Conservation (phyloP, 306 rosid species). For the Medicago arabica region DNA sequence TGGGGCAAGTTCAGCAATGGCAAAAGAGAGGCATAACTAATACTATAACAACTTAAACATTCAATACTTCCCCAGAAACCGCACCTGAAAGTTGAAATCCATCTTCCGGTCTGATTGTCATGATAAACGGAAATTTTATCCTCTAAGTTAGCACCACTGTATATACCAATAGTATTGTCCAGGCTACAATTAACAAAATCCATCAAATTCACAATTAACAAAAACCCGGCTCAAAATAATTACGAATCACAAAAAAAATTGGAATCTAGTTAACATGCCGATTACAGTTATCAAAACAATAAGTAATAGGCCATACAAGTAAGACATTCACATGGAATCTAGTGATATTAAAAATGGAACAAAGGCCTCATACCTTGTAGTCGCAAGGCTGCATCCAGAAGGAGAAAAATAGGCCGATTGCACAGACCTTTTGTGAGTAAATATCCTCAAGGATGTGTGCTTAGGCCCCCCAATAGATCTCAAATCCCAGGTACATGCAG, state of each 20-base stretch:
- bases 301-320: background rate
- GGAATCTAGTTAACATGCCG: background rate
- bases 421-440: constrained; percentile 65
- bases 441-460: constrained; percentile 55
- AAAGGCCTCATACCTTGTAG: constrained; percentile 68
- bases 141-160: constrained; percentile 67
- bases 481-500: constrained; percentile 94
- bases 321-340: constrained; percentile 19
- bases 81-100: constrained; percentile 83
- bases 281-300: background rate
- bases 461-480: constrained; percentile 53
- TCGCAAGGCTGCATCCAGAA: constrained; percentile 75
- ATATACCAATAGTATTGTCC: constrained; percentile 73
- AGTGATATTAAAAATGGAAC: background rate
- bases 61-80: constrained; percentile 34
- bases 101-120: constrained; percentile 68
- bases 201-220: constrained; percentile 19
- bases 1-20: constrained; percentile 1
- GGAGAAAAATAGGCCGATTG: constrained; percentile 96
- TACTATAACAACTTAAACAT: background rate
- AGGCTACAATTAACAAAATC: constrained; percentile 51
- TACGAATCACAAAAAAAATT: background rate
- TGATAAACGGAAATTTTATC: constrained; percentile 54
- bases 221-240: background rate
- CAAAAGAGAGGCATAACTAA: background rate